These are phyloP conservation scores for Annulohypoxylon maeteangense DNA, from an alignment of 495 filamentous ascomycete species.

Conservation along the genomic window DNA sequence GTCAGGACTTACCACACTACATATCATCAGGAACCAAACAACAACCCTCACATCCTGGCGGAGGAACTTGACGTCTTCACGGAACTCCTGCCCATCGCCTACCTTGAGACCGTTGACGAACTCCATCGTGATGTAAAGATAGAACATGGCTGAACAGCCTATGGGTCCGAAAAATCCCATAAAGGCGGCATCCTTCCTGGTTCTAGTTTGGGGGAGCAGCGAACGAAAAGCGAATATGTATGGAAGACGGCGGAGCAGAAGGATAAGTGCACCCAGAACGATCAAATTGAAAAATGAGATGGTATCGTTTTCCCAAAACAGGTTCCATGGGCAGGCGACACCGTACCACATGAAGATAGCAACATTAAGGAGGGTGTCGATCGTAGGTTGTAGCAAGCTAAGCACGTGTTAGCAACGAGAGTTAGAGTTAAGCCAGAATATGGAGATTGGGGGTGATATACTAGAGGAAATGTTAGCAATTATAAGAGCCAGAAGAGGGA, in stretches of 20 bases:
- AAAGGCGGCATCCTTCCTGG: slow-evolving; percentile 75
- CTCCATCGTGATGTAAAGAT: slow-evolving; percentile 80
- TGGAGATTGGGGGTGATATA: not conserved
- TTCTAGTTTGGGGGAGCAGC: slow-evolving; percentile 73
- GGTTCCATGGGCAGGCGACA: slow-evolving; percentile 11
- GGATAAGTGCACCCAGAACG: slow-evolving; percentile 76
- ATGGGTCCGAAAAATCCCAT: slow-evolving; percentile 94
- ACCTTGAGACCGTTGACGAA: slow-evolving; percentile 65
- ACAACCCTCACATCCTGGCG: slow-evolving; percentile 73
- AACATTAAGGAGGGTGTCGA: slow-evolving; percentile 19
- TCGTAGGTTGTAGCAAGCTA: slow-evolving; percentile 15
- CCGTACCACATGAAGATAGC: slow-evolving; percentile 21
- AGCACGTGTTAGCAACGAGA: not conserved
- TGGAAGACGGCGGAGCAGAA: slow-evolving; percentile 81
- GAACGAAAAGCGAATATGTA: slow-evolving; percentile 77
- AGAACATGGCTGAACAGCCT: slow-evolving; percentile 91
- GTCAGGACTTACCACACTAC: slow-evolving; percentile 79
- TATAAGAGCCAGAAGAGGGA: not conserved
- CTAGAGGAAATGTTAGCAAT: not conserved
- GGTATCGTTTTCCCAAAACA: slow-evolving; percentile 71
- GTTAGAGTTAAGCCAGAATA: not conserved
- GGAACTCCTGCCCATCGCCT: slow-evolving; percentile 65
- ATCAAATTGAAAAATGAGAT: slow-evolving; percentile 81
- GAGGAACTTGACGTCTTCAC: slow-evolving; percentile 72
- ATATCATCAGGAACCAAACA: slow-evolving; percentile 85